Evolutionary conservation across 2,329 filamentous ascomycete species (phyloP).

Genomic region (Xylariaceae sp.): DNA sequence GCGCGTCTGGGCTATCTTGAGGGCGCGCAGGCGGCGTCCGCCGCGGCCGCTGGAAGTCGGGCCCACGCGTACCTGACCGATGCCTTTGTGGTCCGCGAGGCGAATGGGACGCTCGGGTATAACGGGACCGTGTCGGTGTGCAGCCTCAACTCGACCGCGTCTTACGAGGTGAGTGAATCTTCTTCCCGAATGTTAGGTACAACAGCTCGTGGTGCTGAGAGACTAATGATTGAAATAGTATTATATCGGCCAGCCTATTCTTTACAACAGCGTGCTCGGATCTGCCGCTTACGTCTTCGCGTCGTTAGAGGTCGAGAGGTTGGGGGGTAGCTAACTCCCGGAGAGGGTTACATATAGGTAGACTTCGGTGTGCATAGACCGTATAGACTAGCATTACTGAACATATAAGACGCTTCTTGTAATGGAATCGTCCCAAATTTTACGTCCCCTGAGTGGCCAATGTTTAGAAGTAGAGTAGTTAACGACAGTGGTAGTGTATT

Average conservation of each 20-base stretch:
- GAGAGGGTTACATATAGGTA: conserved; percentile 3
- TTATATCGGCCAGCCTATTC: conserved; percentile 40
- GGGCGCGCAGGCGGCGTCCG: neutral
- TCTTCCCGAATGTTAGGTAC: too few relatives aligned
- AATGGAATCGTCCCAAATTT: too few relatives aligned
- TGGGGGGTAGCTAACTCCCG: conserved; percentile 7
- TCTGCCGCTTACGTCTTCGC: conserved; percentile 43
- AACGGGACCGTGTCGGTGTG: conserved; percentile 44
- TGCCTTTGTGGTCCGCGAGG: conserved; percentile 32
- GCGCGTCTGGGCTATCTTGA: conserved; percentile 39
- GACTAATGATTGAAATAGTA: conserved; percentile 36
- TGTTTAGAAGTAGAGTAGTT: too few relatives aligned
- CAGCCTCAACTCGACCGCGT: conserved; percentile 46
- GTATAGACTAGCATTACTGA: neutral
- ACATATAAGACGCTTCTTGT: neutral
- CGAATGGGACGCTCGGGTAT: conserved; percentile 35
- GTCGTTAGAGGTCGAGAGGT: conserved; percentile 41
- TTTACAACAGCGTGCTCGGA: conserved; percentile 43
- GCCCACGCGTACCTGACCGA: conserved; percentile 31
- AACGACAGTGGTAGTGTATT: too few relatives aligned
- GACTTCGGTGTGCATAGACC: neutral
- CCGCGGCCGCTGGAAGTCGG: conserved; percentile 15
- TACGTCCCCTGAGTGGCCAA: too few relatives aligned
- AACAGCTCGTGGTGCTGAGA: neutral
- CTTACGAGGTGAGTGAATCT: conserved; percentile 37